These are phyloP conservation scores for Blastocladiella britannica DNA, from an alignment of 192 early-diverging fungal species.

Conservation along the genomic window DNA sequence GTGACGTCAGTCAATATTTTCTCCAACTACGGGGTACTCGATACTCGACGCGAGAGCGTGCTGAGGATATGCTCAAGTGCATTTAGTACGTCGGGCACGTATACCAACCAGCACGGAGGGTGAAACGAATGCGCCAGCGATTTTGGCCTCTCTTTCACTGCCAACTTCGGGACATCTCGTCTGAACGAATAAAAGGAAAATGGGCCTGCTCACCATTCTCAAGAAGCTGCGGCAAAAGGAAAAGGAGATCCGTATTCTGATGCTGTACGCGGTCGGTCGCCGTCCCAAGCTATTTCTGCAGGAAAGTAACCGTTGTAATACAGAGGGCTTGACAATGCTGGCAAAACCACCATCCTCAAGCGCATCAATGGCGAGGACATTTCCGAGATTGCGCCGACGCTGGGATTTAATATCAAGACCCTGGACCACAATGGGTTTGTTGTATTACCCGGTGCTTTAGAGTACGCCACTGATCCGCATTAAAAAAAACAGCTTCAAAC, in stretches of 20 bases:
- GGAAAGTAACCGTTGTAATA: background rate
- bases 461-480: background rate
- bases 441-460: background rate
- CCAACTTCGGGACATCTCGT: no score
- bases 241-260: slow-evolving; percentile 80
- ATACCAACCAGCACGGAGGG: no score
- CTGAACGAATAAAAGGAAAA: slow-evolving; percentile 11
- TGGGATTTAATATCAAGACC: slow-evolving; percentile 97
- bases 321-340: slow-evolving; percentile 92
- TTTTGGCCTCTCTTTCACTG: no score
- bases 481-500: slow-evolving; percentile 36
- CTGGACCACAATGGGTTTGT: slow-evolving; percentile 53
- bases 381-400: slow-evolving; percentile 74
- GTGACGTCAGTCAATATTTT: no score
- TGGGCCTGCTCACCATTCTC: slow-evolving; percentile 90
- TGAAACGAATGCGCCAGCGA: no score
- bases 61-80: no score
- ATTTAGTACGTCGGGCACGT: no score
- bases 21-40: no score
- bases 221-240: slow-evolving; percentile 79
- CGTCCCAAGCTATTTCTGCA: background rate
- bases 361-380: slow-evolving; percentile 83
- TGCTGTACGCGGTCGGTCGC: slow-evolving; percentile 43
- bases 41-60: no score
- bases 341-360: slow-evolving; percentile 96